These are phyloP conservation scores for Juglanconis juglandina DNA, from an alignment of 2,329 filamentous ascomycete genomes.

Conservation along the genomic window DNA sequence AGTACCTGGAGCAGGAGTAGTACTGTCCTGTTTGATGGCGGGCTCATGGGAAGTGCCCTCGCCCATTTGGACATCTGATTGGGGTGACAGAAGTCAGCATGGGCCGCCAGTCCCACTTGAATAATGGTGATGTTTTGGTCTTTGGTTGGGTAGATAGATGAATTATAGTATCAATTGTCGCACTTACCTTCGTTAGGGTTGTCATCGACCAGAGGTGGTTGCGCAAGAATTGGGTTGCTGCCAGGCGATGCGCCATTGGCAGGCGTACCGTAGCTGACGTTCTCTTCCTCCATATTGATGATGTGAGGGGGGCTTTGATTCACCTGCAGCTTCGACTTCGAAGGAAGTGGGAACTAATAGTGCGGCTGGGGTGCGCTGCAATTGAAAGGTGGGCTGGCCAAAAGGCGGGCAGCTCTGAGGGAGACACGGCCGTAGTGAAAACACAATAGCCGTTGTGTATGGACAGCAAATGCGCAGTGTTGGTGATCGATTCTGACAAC, in stretches of 20 bases:
- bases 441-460: not conserved
- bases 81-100: not conserved
- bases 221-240: slow-evolving; percentile 54
- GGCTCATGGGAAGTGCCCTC: slow-evolving; percentile 46
- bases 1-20: slow-evolving; percentile 53
- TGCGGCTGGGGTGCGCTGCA: slow-evolving; percentile 5
- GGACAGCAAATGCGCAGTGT: slow-evolving; percentile 6
- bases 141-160: not conserved
- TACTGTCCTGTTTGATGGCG: slow-evolving; percentile 58
- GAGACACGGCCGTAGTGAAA: not conserved
- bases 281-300: slow-evolving; percentile 55
- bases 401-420: not conserved
- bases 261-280: slow-evolving; percentile 55
- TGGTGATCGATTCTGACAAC: slow-evolving; percentile 1
- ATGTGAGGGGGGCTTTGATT: slow-evolving; percentile 20
- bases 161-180: not conserved
- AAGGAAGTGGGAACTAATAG: not conserved
- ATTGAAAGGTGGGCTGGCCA: slow-evolving; percentile 12
- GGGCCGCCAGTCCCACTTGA: not conserved
- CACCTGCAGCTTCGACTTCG: not conserved
- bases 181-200: slow-evolving; percentile 45
- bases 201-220: slow-evolving; percentile 47
- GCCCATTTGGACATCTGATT: slow-evolving; percentile 61
- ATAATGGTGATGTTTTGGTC: not conserved
- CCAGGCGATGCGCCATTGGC: slow-evolving; percentile 54